These are phyloP conservation scores for Tephrocybe sp. DNA, from an alignment of 768 basidiomycete species.

Conservation along the genomic window DNA sequence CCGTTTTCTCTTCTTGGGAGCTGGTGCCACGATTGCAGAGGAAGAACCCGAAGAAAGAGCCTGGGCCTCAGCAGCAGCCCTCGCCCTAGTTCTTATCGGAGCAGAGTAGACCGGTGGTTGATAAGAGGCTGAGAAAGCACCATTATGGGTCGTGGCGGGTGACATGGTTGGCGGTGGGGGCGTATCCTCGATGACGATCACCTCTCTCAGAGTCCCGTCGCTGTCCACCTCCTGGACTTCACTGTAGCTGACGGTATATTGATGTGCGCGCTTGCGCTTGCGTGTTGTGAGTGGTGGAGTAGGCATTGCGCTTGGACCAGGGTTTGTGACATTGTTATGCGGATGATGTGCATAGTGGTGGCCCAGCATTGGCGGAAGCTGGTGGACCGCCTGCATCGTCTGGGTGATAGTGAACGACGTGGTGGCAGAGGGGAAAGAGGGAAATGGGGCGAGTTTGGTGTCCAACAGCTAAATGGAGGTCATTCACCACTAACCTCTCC, in stretches of 20 bases:
- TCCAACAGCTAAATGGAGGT: constrained; percentile 43
- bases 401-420: constrained; percentile 49
- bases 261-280: constrained; percentile 82
- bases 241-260: constrained; percentile 82
- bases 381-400: constrained; percentile 76
- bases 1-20: constrained; percentile 82
- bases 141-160: constrained; percentile 69
- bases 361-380: constrained; percentile 60
- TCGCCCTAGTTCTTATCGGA: constrained; percentile 80
- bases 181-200: constrained; percentile 93
- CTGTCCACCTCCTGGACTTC: constrained; percentile 87
- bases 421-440: constrained; percentile 40
- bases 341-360: constrained; percentile 68
- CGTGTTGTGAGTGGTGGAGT: constrained; percentile 72
- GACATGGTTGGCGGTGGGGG: constrained; percentile 82
- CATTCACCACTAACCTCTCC: constrained; percentile 27
- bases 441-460: constrained; percentile 32
- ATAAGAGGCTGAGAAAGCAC: constrained; percentile 75
- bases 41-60: constrained; percentile 71
- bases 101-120: constrained; percentile 76
- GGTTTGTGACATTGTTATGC: constrained; percentile 41
- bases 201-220: constrained; percentile 74
- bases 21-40: constrained; percentile 63
- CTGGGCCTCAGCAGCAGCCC: constrained; percentile 85
- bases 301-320: constrained; percentile 65